Percentiles rank a stretch among this genome's conserved stretches.
phyloP scores from a whole-genome alignment of 768 basidiomycete species.

The Leccinum disarticulatum region DNA sequence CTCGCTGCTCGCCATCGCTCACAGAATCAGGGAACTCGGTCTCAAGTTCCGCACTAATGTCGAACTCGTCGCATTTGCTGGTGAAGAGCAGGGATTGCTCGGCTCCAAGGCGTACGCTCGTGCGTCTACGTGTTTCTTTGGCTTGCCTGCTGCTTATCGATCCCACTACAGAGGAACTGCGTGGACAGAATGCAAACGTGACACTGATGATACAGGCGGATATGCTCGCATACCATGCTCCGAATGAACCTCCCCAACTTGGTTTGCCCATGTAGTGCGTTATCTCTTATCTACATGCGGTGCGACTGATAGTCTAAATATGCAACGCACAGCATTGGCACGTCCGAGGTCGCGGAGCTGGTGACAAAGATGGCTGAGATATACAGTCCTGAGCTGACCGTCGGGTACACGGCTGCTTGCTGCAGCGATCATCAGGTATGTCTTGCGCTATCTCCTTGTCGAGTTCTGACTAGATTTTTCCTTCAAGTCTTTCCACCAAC shows the following conservation, averaged over 20 bases:
- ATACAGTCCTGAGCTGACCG: constrained; percentile 76
- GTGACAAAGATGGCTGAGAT: constrained; percentile 73
- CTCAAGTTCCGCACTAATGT: constrained; percentile 76
- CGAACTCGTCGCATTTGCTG: constrained; percentile 81
- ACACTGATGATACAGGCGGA: constrained; percentile 89
- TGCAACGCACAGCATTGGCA: constrained; percentile 59
- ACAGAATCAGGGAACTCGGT: constrained; percentile 62
- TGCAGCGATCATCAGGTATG: constrained; percentile 88
- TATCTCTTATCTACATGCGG: not conserved
- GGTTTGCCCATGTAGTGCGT: constrained; percentile 72
- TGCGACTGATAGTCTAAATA: not conserved
- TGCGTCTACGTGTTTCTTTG: constrained; percentile 37
- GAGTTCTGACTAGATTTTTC: not conserved
- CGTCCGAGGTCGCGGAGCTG: constrained; percentile 71
- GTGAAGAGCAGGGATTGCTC: constrained; percentile 87
- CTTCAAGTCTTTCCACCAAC: constrained; percentile 69
- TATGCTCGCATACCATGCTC: constrained; percentile 84
- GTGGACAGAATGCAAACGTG: constrained; percentile 58
- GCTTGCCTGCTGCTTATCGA: not conserved
- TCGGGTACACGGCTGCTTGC: constrained; percentile 75
- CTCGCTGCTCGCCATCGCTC: constrained; percentile 78
- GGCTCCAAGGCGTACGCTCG: constrained; percentile 81
- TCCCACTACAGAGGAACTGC: constrained; percentile 52
- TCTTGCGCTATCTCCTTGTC: not conserved
- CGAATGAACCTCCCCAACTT: constrained; percentile 78